Conservation (phyloP, 1,284 basidiomycete species). For the Ceratobasidium sp. region DNA sequence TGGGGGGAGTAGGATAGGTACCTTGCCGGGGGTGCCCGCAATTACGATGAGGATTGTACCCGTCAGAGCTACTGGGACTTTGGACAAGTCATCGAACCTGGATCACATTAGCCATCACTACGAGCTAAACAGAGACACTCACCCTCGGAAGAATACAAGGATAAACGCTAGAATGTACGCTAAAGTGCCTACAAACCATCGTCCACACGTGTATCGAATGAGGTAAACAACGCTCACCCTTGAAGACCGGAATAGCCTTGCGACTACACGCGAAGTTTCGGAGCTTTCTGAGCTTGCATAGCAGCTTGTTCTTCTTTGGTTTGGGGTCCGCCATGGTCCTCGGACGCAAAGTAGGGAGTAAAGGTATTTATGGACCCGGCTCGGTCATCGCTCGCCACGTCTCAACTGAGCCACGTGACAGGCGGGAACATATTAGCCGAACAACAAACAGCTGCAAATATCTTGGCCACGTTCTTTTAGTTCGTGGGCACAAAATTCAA, state of each 20-base stretch:
- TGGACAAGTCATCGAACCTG: conserved; percentile 6
- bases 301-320: conserved; percentile 21
- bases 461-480: no score
- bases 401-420: conserved; percentile 16
- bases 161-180: conserved; percentile 55
- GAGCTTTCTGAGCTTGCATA: conserved; percentile 30
- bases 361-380: neutral
- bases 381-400: conserved; percentile 3
- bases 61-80: conserved; percentile 19
- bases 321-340: neutral
- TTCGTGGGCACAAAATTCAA: no score
- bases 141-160: conserved; percentile 54
- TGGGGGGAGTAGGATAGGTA: neutral
- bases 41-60: conserved; percentile 54
- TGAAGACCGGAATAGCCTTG: conserved; percentile 50
- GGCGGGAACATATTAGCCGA: no score
- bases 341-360: neutral
- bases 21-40: conserved; percentile 55
- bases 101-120: conserved; percentile 16
- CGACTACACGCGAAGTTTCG: conserved; percentile 46
- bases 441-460: no score
- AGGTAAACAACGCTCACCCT: conserved; percentile 48
- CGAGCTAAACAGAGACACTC: conserved; percentile 51
- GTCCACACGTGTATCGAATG: neutral
- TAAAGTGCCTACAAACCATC: conserved; percentile 51